Percentiles rank a stretch among this genome's conserved stretches.
Conservation (phyloP, 2,329 filamentous ascomycete species). For the Hymenoscyphus albidus region DNA sequence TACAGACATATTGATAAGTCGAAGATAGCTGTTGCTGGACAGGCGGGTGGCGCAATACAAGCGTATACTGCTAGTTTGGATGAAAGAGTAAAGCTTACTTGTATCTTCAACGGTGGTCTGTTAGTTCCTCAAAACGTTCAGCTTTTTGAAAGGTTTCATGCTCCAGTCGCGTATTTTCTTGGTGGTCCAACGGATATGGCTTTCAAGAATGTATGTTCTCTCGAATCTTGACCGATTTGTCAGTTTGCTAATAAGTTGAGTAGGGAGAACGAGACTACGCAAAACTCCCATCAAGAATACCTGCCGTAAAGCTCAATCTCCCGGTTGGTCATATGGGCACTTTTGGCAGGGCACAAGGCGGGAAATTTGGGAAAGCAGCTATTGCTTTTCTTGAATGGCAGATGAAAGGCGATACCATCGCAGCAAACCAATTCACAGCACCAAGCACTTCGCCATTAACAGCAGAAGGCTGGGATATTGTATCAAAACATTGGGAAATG, state of each 20-base stretch:
- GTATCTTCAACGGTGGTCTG: not conserved
- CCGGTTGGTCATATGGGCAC: not conserved
- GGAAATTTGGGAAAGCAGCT: not conserved
- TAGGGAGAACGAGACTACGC: not conserved
- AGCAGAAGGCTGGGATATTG: not conserved
- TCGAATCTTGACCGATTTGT: not conserved
- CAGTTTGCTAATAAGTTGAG: not conserved
- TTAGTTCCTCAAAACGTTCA: not conserved
- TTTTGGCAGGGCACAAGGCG: not conserved
- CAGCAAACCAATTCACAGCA: not conserved
- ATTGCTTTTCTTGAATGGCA: not conserved
- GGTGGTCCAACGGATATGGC: slow-evolving; percentile 1
- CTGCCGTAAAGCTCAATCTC: not conserved
- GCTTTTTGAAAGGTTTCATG: not conserved
- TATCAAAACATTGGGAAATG: not conserved
- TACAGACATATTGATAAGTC: not conserved
- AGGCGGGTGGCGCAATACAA: not conserved
- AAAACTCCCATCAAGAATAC: not conserved
- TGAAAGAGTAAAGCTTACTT: not conserved
- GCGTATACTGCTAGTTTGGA: not conserved
- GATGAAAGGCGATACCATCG: not conserved
- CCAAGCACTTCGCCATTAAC: not conserved
- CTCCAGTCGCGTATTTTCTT: not conserved
- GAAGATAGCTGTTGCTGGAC: not conserved
- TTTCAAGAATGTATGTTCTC: not conserved